Base-by-base conservation (phyloP, 1,284 basidiomycete species). In the Pseudozyma thailandica region DNA sequence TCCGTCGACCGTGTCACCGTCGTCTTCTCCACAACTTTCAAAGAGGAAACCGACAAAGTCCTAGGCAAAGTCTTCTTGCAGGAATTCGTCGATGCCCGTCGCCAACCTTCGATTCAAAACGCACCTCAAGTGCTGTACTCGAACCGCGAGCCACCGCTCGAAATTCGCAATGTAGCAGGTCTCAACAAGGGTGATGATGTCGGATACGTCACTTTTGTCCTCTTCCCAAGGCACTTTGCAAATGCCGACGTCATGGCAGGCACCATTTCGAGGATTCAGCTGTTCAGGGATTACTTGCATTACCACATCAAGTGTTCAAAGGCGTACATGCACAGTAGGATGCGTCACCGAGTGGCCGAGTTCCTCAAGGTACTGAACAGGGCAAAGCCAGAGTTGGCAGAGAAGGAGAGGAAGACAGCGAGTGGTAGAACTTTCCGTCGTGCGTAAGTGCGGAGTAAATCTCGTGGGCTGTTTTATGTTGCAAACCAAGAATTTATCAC, bases 271-370 rank as follows among this genome's bases (percentile, higher is more conserved):
- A 92, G 93, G 79, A 92, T 98, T 80, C 93, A 98, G 84, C 87
- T 97, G 37, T 98, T 99, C 90, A 88, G 96, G 50, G 94, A 98
- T 84, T 98, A 98, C 83, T 87, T 99, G 35, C 96, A 99, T 85
- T 98, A 98, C 85, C 96, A 98, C 85, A 81, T 99, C 88, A 98
- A 95, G 83, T 98, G 95, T 84, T 94, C 91, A 52, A 98, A 98
- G 84, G 96, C 95, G 1, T 98, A 98, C 86, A 95, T 99, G 92
- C 96, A 98, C 85, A 95, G 93, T 23, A 87, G 96, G 49, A 96
- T 99, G 94, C 88, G 96, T 64, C 88, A 91, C 82, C 89, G 96
- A 25, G 96, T 97, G 13, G 89, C 91, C 15, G 94, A 98, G 84
- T 98, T 98, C 87, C 90, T 97, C 85, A 98, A 98, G 86, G 90